phyloP scores from a whole-genome alignment of 208 protist genomes.

The Trypanosoma avium region DNA sequence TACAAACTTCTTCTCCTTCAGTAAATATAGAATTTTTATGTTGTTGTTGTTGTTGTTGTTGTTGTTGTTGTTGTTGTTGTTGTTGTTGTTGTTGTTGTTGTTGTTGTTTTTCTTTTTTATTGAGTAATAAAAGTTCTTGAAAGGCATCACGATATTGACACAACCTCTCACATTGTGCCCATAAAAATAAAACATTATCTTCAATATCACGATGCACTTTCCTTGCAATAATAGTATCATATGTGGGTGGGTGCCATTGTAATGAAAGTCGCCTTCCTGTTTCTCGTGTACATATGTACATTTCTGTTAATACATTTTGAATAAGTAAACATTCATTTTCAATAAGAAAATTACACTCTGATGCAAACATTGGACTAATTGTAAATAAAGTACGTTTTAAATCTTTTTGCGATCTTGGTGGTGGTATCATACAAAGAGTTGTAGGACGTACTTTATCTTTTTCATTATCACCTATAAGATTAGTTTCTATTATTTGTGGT shows the following conservation, averaged over 20 bases:
- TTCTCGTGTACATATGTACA: conserved; percentile 60
- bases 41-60: not conserved
- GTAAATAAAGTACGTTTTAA: conserved; percentile 55
- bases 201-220: conserved; percentile 31
- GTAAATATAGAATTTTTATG: not conserved
- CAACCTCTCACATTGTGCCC: conserved; percentile 43
- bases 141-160: conserved; percentile 58
- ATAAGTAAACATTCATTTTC: conserved; percentile 67
- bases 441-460: conserved; percentile 32
- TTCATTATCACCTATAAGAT: not conserved
- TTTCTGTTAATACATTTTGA: conserved; percentile 58
- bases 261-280: conserved; percentile 38
- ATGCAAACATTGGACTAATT: conserved; percentile 56
- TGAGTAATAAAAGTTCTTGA: conserved; percentile 38
- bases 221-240: conserved; percentile 46
- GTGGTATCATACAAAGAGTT: conserved; percentile 58
- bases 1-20: not conserved
- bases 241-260: conserved; percentile 50
- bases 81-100: not conserved
- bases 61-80: conserved; percentile 3
- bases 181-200: conserved; percentile 43
- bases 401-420: conserved; percentile 45
- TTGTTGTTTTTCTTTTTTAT: not conserved
- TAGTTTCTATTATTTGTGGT: no score
- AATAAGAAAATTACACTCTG: conserved; percentile 54